Conservation (phyloP, 2,329 filamentous ascomycete genomes). For the Botrytis byssoidea region DNA sequence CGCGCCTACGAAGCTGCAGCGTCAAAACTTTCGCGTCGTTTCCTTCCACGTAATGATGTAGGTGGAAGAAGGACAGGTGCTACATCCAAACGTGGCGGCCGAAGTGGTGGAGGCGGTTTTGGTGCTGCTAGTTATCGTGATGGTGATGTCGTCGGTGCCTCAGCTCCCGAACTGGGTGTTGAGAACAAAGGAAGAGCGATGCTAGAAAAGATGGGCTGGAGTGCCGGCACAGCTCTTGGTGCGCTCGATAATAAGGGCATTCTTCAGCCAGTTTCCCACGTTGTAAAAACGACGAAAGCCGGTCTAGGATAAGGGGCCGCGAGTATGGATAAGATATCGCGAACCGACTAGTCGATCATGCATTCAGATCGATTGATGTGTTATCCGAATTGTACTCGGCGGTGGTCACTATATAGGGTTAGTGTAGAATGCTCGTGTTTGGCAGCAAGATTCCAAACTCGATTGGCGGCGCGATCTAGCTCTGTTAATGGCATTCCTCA, state of each 20-base stretch:
- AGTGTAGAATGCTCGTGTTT: not conserved
- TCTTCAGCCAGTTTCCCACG: constrained; percentile 77
- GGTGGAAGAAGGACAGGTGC: constrained; percentile 37
- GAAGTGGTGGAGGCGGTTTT: constrained; percentile 38
- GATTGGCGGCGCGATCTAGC: too few species aligned
- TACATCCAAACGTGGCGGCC: constrained; percentile 38
- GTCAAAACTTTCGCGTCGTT: constrained; percentile 50
- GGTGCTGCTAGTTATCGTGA: constrained; percentile 65
- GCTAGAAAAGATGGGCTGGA: constrained; percentile 98
- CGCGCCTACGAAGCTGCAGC: constrained; percentile 52
- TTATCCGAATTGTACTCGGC: not conserved
- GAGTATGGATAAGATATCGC: not conserved
- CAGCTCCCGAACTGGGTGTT: constrained; percentile 76
- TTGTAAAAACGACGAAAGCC: constrained; percentile 82
- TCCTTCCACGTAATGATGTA: constrained; percentile 54
- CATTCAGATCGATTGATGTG: not conserved
- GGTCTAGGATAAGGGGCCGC: constrained; percentile 60
- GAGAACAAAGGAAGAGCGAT: constrained; percentile 84
- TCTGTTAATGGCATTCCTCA: not conserved
- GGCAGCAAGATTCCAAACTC: not conserved
- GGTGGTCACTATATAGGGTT: not conserved
- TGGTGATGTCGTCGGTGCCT: constrained; percentile 83
- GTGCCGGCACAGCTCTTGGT: constrained; percentile 78
- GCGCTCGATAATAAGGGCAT: constrained; percentile 83
- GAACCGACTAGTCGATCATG: not conserved